phyloP scores from a whole-genome alignment of 1,284 basidiomycete genomes.

The Puccinia polysora region DNA sequence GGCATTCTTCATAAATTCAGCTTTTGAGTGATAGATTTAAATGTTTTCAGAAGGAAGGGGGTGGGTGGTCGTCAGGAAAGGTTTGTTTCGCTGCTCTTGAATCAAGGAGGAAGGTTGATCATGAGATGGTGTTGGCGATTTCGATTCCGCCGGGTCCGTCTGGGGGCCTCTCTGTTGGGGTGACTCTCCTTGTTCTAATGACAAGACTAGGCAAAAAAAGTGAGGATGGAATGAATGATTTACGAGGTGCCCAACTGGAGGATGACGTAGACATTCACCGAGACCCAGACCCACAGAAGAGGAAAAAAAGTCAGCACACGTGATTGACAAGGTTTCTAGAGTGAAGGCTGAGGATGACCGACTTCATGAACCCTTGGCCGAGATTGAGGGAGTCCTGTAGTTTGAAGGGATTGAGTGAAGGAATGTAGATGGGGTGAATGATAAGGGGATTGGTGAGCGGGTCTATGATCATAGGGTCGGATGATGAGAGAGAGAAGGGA shows the following conservation, averaged over 20 bases:
- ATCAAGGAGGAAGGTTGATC: no score
- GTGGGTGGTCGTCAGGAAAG: no score
- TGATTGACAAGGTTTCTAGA: no score
- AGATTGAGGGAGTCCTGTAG: constrained; percentile 51
- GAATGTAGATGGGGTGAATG: neutral
- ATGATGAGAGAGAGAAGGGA: neutral
- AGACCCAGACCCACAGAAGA: neutral
- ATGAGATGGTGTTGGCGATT: neutral
- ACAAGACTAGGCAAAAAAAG: no score
- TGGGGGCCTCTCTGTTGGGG: neutral
- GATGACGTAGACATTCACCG: neutral
- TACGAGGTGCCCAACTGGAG: constrained; percentile 34
- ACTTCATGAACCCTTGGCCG: constrained; percentile 53
- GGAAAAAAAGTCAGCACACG: constrained; percentile 67
- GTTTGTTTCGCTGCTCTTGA: no score
- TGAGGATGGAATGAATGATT: neutral
- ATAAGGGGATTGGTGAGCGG: neutral
- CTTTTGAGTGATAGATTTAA: neutral
- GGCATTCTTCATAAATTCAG: constrained; percentile 69
- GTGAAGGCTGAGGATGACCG: no score
- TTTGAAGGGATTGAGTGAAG: neutral
- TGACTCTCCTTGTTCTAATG: neutral
- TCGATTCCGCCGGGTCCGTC: neutral
- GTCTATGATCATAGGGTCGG: no score
- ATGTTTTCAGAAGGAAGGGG: neutral